Conservation (phyloP, 495 filamentous ascomycete genomes). For the Neurospora hispaniola region DNA sequence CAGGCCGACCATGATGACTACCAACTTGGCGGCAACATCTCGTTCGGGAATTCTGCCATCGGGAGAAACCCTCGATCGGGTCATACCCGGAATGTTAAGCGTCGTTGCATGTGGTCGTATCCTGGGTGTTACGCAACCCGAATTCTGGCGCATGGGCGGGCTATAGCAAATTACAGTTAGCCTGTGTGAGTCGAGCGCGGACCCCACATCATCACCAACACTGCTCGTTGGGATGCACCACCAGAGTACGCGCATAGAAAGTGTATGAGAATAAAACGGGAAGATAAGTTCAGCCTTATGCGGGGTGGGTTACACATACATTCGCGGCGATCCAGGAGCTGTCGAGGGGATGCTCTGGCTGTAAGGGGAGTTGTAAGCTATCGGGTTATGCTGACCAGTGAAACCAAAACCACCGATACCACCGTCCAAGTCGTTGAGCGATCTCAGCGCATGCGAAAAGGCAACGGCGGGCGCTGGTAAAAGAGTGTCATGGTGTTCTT, state of each 20-base stretch:
- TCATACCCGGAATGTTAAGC: conserved; percentile 78
- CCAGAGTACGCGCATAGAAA: background rate
- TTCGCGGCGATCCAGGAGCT: conserved; percentile 42
- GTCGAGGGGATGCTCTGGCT: conserved; percentile 41
- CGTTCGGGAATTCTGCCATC: conserved; percentile 86
- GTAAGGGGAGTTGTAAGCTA: conserved; percentile 34
- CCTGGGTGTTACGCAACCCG: conserved; percentile 48
- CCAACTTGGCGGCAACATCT: conserved; percentile 89
- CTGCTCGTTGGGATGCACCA: background rate
- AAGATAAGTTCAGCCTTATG: background rate
- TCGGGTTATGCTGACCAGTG: conserved; percentile 14
- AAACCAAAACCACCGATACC: conserved; percentile 6
- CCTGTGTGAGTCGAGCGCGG: background rate
- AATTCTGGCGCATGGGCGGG: conserved; percentile 46
- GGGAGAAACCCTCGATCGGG: conserved; percentile 84
- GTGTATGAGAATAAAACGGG: background rate
- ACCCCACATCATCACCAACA: background rate
- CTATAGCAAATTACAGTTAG: conserved; percentile 25
- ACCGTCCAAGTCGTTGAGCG: conserved; percentile 21
- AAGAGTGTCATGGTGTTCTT: conserved; percentile 9
- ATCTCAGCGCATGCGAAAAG: conserved; percentile 26
- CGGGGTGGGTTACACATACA: conserved; percentile 27
- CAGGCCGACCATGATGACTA: conserved; percentile 96
- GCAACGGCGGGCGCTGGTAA: conserved; percentile 16
- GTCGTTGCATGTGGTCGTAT: conserved; percentile 68